These are phyloP conservation scores for Ceratocystis alfenasii DNA, from an alignment of 2,329 filamentous ascomycete species.

Conservation along the genomic window DNA sequence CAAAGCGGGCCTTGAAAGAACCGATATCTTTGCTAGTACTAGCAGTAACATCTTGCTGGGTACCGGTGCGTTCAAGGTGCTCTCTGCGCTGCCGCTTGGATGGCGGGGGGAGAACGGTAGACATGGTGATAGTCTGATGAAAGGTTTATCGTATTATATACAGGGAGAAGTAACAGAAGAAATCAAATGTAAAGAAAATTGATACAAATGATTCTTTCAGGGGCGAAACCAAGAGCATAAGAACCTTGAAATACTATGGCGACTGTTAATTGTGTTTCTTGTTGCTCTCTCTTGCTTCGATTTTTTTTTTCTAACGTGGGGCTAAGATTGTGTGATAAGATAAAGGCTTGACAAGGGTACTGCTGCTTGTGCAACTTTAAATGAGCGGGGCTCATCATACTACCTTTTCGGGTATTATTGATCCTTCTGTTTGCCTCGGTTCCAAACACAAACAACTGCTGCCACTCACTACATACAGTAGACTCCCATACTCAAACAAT, in stretches of 20 bases:
- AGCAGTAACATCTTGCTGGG: slow-evolving; percentile 62
- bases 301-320: slow-evolving; percentile 18
- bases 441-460: too few relatives aligned
- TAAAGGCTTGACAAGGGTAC: slow-evolving; percentile 14
- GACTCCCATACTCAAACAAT: too few relatives aligned
- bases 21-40: slow-evolving; percentile 58
- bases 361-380: background rate
- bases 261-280: background rate
- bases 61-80: slow-evolving; percentile 54
- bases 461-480: too few relatives aligned
- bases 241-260: background rate
- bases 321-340: slow-evolving; percentile 6
- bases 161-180: background rate
- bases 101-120: slow-evolving; percentile 69
- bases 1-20: slow-evolving; percentile 74
- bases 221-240: background rate
- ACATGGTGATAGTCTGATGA: slow-evolving; percentile 41
- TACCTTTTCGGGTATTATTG: background rate
- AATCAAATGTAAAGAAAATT: background rate
- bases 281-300: background rate
- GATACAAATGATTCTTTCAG: background rate
- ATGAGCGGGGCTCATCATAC: slow-evolving; percentile 1
- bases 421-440: background rate
- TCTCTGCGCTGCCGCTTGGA: slow-evolving; percentile 79
- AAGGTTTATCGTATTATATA: background rate